Conservation (phyloP, 768 basidiomycete species). For the Boletus subcaerulescens region DNA sequence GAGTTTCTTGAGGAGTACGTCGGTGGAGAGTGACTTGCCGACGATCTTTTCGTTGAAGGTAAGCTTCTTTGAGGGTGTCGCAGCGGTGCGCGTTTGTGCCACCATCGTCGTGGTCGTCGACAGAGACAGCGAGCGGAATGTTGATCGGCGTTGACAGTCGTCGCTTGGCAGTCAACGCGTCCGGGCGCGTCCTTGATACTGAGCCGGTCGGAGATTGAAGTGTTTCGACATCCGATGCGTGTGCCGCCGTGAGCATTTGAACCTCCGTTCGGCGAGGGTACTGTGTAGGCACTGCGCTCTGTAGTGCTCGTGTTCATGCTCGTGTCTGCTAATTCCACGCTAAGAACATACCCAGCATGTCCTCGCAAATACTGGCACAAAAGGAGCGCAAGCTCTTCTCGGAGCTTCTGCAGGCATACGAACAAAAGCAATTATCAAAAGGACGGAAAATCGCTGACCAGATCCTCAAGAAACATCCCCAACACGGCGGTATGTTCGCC, state of each 20-base stretch:
- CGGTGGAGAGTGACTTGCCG: slow-evolving; percentile 73
- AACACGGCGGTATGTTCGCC: slow-evolving; percentile 84
- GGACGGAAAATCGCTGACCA: slow-evolving; percentile 88
- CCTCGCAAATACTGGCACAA: slow-evolving; percentile 49
- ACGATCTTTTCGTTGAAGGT: slow-evolving; percentile 80
- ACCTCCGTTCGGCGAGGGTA: neutral
- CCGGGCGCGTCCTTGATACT: slow-evolving; percentile 2
- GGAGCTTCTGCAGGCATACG: slow-evolving; percentile 83
- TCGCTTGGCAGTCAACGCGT: slow-evolving; percentile 13
- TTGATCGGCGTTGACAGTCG: neutral
- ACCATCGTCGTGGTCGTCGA: slow-evolving; percentile 49
- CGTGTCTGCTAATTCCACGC: too few species aligned
- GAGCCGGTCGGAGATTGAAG: slow-evolving; percentile 6
- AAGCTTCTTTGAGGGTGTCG: slow-evolving; percentile 56
- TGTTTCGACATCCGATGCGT: neutral
- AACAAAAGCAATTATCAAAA: slow-evolving; percentile 84
- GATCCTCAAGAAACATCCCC: slow-evolving; percentile 92
- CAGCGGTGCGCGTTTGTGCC: slow-evolving; percentile 65
- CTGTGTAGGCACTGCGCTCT: too few species aligned
- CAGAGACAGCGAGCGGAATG: neutral
- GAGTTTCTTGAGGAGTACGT: slow-evolving; percentile 83
- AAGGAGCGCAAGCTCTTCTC: slow-evolving; percentile 88
- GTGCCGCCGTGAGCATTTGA: neutral
- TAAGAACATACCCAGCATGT: slow-evolving; percentile 12
- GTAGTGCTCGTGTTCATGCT: too few species aligned